phyloP scores from a whole-genome alignment of 2,329 filamentous ascomycete species.

The Fusarium agapanthi region DNA sequence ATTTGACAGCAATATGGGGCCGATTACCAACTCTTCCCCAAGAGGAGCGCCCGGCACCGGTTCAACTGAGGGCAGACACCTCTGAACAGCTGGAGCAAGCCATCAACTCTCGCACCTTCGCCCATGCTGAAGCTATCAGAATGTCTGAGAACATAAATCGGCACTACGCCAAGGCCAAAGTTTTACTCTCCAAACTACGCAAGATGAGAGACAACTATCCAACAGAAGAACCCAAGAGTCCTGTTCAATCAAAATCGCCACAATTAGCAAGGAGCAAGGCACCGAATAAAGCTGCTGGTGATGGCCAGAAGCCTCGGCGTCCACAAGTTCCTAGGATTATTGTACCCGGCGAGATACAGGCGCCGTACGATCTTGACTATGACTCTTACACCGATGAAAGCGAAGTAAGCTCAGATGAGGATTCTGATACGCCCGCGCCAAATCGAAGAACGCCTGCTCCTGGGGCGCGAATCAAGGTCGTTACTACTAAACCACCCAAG shows the following conservation, averaged over 20 bases:
- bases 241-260: conserved; percentile 62
- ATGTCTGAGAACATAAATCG: conserved; percentile 71
- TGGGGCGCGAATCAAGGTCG: conserved; percentile 59
- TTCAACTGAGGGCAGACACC: conserved; percentile 66
- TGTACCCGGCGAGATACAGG: conserved; percentile 71
- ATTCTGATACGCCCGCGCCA: conserved; percentile 53
- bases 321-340: conserved; percentile 66
- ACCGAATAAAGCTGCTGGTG: conserved; percentile 53
- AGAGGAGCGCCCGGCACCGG: conserved; percentile 58
- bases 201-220: conserved; percentile 70
- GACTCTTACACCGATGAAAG: conserved; percentile 64
- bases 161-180: conserved; percentile 68
- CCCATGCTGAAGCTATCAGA: conserved; percentile 69
- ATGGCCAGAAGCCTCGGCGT: conserved; percentile 56
- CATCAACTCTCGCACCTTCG: conserved; percentile 64
- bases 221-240: conserved; percentile 61
- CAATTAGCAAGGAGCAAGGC: conserved; percentile 61
- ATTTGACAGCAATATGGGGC: conserved; percentile 66
- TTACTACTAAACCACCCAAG: conserved; percentile 55
- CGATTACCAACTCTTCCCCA: conserved; percentile 59
- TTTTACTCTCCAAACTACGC: conserved; percentile 66
- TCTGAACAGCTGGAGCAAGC: conserved; percentile 65
- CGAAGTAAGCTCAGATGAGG: conserved; percentile 62
- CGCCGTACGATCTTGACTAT: conserved; percentile 71
- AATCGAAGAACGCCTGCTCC: conserved; percentile 49